Base-by-base conservation (phyloP, 1,139 yeast genomes). In the Pichia sp. region DNA sequence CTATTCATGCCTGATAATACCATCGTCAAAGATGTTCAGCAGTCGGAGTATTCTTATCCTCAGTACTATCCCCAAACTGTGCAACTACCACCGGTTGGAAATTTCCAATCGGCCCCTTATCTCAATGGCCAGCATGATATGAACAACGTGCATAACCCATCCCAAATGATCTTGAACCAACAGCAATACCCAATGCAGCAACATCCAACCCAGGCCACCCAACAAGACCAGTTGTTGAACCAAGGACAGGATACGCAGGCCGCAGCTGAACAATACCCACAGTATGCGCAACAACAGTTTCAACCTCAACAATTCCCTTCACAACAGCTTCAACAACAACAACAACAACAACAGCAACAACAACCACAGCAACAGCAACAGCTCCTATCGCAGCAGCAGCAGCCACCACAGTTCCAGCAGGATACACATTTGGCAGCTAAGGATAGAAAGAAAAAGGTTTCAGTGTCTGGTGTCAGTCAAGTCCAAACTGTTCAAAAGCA, bases 61-160 rank as follows among this genome's bases (percentile, higher is more conserved):
- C 63, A 60, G 49, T 56, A 56, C 14, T 63, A 59, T 38, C 61
- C 62, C 24, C 68, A 62, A 42, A 68, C 52, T 44, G 66, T 62
- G 29, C 92, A 89, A 63, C 76, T 93, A 58, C 99, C 99, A 17
- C 98, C 99, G 6, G 92, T 93, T 43, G 99, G 99, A 6, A 92
- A 85, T 67, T 93, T 93, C 70, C 95, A 95, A 40, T 96, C 97
- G 10, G 92, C 91, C 24, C n/a, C 44, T n/a, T 48, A 48, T 48
- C 44, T 45, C 7, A 48, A 48, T 48, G 49, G 49, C 9, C 49
- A 46, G 29, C 42, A 16, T 7, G 50, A 48, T 40, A n/a, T 48
- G 24, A 66, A 53, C 10, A 59, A 36, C 16, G n/a, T 36, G 12
- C 40, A 36, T 16, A 36, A 36, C 40, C 54, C 46, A 24, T 24